These are phyloP conservation scores for Colletotrichum zoysiae DNA, from an alignment of 2,329 filamentous ascomycete genomes.

Conservation along the genomic window DNA sequence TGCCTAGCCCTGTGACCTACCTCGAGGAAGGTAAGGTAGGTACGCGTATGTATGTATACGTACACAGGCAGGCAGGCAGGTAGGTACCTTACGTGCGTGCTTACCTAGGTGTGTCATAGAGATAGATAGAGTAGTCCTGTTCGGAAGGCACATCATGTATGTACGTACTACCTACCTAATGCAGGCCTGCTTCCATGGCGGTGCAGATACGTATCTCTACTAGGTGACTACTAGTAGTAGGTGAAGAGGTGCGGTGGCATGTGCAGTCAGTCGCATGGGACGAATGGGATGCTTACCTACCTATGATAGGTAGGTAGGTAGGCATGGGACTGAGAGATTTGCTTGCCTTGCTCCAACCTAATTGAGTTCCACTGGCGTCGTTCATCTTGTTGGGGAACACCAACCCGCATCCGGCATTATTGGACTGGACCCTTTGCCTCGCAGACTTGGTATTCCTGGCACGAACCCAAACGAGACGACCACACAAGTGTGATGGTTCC, in stretches of 20 bases:
- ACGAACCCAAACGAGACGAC: background rate
- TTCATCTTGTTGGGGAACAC: constrained; percentile 2
- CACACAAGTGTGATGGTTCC: background rate
- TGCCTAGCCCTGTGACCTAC: background rate
- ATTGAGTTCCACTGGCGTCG: constrained; percentile 12
- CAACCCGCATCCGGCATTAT: background rate
- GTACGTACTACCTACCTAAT: no score
- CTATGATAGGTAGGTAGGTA: background rate
- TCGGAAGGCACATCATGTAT: no score
- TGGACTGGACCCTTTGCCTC: background rate
- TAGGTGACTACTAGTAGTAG: background rate
- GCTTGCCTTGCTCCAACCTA: background rate
- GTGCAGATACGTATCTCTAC: background rate
- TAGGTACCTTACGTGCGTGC: no score
- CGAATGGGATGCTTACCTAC: background rate
- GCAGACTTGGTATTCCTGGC: background rate
- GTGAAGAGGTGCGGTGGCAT: background rate
- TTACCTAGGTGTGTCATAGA: no score
- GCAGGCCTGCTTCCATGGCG: background rate
- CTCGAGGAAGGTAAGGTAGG: background rate
- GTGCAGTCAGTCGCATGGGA: background rate
- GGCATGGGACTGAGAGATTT: background rate
- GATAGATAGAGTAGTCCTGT: no score
- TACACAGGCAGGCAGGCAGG: no score
- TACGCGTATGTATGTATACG: no score